Percentiles rank a stretch among this genome's conserved stretches.
Evolutionary conservation across 305 asterid species (phyloP).

Genomic region (Fraxinus platypoda): DNA sequence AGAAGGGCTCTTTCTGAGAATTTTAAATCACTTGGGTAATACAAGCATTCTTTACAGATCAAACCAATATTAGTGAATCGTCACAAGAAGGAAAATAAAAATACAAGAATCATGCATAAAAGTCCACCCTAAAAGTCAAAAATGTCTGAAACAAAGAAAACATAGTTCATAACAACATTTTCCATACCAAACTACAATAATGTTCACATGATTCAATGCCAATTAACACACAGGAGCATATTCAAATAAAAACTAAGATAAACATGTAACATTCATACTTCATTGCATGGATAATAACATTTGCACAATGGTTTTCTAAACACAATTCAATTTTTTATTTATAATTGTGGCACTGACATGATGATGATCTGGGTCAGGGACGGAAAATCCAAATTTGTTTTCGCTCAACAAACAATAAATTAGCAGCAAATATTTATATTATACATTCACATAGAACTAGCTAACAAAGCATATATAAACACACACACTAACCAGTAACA

Average conservation of each 20-base stretch:
- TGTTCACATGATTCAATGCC: not conserved
- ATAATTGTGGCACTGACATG: not conserved
- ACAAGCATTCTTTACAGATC: not conserved
- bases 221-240: not conserved
- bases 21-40: constrained; percentile 2
- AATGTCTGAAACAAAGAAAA: not conserved
- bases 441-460: not conserved
- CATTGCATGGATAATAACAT: not conserved
- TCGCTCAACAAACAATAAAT: not conserved
- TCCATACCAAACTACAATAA: not conserved
- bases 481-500: constrained; percentile 45
- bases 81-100: not conserved
- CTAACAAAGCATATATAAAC: not conserved
- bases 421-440: not conserved
- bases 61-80: not conserved
- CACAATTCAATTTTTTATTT: not conserved
- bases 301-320: not conserved
- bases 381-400: not conserved
- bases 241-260: not conserved
- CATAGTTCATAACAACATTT: not conserved
- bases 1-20: constrained; percentile 16
- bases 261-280: not conserved
- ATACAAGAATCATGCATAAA: not conserved
- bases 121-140: not conserved
- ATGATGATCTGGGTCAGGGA: not conserved